Evolutionary conservation across 352 stramenopile genomes (phyloP).

Genomic region (Globisporangium radiosum): DNA sequence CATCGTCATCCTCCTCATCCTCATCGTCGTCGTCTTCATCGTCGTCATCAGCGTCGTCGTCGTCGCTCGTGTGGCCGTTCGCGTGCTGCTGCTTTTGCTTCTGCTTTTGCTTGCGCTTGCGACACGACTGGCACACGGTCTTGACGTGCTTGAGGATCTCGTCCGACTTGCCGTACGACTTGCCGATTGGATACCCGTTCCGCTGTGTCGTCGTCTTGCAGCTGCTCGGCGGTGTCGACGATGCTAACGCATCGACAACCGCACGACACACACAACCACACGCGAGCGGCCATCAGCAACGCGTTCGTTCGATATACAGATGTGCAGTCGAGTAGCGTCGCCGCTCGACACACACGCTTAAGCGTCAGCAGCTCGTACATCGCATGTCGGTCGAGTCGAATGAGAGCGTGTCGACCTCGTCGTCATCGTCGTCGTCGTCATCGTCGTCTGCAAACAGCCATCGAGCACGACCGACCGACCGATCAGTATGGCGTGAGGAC

Average conservation of each 20-base stretch:
- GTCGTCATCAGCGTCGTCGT: not conserved
- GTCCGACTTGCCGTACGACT: conserved; percentile 17
- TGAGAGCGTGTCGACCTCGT: conserved; percentile 14
- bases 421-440: conserved; percentile 17
- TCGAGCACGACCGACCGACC: not conserved
- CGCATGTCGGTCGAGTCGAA: conserved; percentile 7
- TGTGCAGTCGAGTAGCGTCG: too few species aligned
- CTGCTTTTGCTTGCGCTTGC: conserved; percentile 3
- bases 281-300: too few species aligned
- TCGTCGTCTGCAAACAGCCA: not conserved
- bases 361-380: not conserved
- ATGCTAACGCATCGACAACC: not conserved
- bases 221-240: not conserved
- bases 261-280: not conserved
- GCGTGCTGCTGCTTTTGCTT: not conserved
- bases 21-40: conserved; percentile 13
- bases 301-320: too few species aligned
- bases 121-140: conserved; percentile 8
- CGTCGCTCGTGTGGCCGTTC: not conserved
- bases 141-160: conserved; percentile 13
- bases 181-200: conserved; percentile 8
- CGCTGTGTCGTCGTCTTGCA: conserved; percentile 3
- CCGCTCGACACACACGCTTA: not conserved
- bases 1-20: conserved; percentile 16
- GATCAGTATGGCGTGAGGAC: not conserved